Evolutionary conservation across 352 stramenopile species (phyloP), one percentile per base, ranked within the genome.

Genomic region (Phytopythium aichiense): DNA sequence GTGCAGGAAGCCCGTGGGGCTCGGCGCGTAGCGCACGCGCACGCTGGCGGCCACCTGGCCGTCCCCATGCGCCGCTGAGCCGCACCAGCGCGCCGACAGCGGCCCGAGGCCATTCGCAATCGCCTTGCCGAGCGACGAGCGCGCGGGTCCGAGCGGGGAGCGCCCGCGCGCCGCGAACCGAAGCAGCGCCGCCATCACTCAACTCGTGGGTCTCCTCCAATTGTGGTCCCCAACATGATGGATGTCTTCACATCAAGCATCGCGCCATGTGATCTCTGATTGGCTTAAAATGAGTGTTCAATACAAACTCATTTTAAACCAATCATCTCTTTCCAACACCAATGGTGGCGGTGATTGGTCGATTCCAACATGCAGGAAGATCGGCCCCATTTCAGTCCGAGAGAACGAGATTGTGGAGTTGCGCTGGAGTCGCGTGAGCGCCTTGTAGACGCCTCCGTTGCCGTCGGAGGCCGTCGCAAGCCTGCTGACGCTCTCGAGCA

Each of bases 371-470:
- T n/a, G n/a, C n/a, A n/a, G n/a, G n/a, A n/a, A n/a, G n/a, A n/a
- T n/a, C n/a, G n/a, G n/a, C n/a, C n/a, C n/a, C n/a, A n/a, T n/a
- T n/a, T n/a, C n/a, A n/a, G n/a, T n/a, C n/a, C n/a, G n/a, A n/a
- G n/a, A n/a, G n/a, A n/a, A n/a, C n/a, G n/a, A n/a, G n/a, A n/a
- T n/a, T n/a, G n/a, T n/a, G n/a, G n/a, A n/a, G n/a, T n/a, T n/a
- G n/a, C n/a, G n/a, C n/a, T n/a, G n/a, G n/a, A n/a, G n/a, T n/a
- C 79, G 78, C 22, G 88, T 68, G 37, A 99, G 72, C 31, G 97
- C 92, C 55, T 89, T 86, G 74, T 99, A 99, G 37, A 97, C 81
- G 15, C 97, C 97, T 22, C 98, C 97, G 74, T 99, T 99, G n/a
- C 97, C 98, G 74, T 99, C 95, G 0, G 98, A 98, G 15, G 96